phyloP scores from a whole-genome alignment of 129 eudicot species.

The Chrysanthemum seticuspe region DNA sequence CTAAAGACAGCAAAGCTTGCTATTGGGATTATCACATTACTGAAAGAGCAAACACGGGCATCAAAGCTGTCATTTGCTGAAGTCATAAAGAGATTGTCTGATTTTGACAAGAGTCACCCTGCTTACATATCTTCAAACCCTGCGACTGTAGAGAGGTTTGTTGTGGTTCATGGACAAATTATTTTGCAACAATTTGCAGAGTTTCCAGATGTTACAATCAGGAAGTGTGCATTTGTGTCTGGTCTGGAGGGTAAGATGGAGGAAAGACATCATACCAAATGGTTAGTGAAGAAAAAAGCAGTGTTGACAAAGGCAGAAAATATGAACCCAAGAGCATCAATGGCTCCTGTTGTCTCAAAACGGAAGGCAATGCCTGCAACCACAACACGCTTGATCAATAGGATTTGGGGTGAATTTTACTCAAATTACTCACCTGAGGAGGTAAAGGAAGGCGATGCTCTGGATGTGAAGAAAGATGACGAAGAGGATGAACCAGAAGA shows the following conservation, averaged over 20 bases:
- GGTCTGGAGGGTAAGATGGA: slow-evolving; percentile 81
- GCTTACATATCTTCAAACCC: slow-evolving; percentile 78
- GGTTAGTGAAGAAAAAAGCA: slow-evolving; percentile 86
- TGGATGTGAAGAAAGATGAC: slow-evolving; percentile 59
- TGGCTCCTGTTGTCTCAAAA: slow-evolving; percentile 73
- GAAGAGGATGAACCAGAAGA: slow-evolving; percentile 68
- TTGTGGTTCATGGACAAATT: slow-evolving; percentile 95
- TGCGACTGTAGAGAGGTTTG: slow-evolving; percentile 62
- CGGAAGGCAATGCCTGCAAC: slow-evolving; percentile 94
- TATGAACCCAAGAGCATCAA: slow-evolving; percentile 72
- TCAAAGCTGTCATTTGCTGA: slow-evolving; percentile 76
- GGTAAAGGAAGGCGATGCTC: slow-evolving; percentile 42
- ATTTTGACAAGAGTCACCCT: slow-evolving; percentile 65
- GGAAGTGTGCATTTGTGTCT: slow-evolving; percentile 65
- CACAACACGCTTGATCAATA: slow-evolving; percentile 74
- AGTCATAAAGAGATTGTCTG: slow-evolving; percentile 72
- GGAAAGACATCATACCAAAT: slow-evolving; percentile 87
- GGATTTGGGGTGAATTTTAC: slow-evolving; percentile 94
- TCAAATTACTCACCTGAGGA: slow-evolving; percentile 81
- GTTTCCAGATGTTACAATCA: slow-evolving; percentile 78
- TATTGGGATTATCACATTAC: slow-evolving; percentile 66
- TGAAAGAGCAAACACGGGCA: slow-evolving; percentile 92
- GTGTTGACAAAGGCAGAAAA: slow-evolving; percentile 46
- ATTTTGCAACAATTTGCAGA: slow-evolving; percentile 85
- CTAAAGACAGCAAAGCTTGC: slow-evolving; percentile 90